phyloP scores from a whole-genome alignment of 73 alveolate genomes.

The Diophrys appendiculata region DNA sequence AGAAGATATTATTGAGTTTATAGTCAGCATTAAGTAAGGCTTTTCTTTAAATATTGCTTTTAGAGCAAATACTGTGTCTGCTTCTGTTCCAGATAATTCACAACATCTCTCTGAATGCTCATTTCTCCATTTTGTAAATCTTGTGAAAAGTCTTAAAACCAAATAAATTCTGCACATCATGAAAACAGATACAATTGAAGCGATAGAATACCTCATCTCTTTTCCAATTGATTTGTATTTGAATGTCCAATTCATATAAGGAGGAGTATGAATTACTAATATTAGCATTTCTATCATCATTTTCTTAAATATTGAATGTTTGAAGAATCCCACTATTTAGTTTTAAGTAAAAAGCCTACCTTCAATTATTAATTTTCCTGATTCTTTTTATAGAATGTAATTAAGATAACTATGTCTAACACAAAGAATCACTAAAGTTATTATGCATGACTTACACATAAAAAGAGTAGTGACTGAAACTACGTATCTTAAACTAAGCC shows the following conservation, averaged over 20 bases:
- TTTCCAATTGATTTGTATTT: conserved; percentile 28
- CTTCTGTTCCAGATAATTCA: conserved; percentile 37
- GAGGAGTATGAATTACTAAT: neutral
- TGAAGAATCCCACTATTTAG: too few species aligned
- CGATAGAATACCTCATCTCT: conserved; percentile 26
- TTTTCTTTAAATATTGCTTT: conserved; percentile 20
- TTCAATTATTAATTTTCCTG: neutral
- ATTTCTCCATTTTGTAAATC: conserved; percentile 23
- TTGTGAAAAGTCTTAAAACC: conserved; percentile 30
- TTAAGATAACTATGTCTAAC: neutral
- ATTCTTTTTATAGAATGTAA: neutral
- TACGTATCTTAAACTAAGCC: neutral
- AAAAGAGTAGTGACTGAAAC: neutral
- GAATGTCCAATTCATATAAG: neutral
- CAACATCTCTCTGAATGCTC: conserved; percentile 34
- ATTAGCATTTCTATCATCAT: neutral
- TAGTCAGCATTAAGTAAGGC: conserved; percentile 19
- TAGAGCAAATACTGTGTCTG: conserved; percentile 36
- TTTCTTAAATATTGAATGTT: too few species aligned
- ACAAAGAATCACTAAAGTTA: neutral
- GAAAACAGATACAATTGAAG: conserved; percentile 14
- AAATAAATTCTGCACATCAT: conserved; percentile 37
- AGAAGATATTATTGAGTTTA: neutral
- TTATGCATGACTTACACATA: neutral
- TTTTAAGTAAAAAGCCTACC: too few species aligned